These are phyloP conservation scores for Fusarium sambucinum DNA, from an alignment of 2,329 filamentous ascomycete genomes.

Conservation along the genomic window DNA sequence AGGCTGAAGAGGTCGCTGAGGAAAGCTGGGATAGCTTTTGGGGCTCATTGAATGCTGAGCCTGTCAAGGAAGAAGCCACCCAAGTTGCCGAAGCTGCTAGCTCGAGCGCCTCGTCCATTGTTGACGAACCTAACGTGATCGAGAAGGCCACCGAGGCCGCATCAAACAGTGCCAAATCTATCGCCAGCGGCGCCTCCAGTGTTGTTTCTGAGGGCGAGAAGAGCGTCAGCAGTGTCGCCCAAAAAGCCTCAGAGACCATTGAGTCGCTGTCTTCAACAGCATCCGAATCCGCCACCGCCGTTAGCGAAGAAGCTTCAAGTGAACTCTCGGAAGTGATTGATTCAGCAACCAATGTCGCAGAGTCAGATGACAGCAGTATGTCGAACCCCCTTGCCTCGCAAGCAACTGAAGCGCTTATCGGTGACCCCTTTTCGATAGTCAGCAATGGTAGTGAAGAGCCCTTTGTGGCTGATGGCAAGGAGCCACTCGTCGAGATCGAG, in stretches of 20 bases:
- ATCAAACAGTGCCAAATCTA: conserved; percentile 22
- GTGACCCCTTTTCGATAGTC: conserved; percentile 42
- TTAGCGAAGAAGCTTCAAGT: conserved; percentile 38
- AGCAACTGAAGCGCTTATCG: conserved; percentile 46
- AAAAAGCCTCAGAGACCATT: conserved; percentile 35
- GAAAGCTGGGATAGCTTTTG: conserved; percentile 38
- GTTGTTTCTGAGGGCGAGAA: conserved; percentile 27
- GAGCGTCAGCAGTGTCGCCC: conserved; percentile 24
- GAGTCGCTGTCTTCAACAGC: conserved; percentile 34
- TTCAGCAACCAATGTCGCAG: conserved; percentile 29
- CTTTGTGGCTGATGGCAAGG: conserved; percentile 41
- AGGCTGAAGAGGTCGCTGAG: conserved; percentile 28
- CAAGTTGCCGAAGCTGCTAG: conserved; percentile 16
- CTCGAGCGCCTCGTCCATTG: conserved; percentile 24
- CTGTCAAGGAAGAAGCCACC: conserved; percentile 20
- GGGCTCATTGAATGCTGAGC: conserved; percentile 38
- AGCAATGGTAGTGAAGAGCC: conserved; percentile 49
- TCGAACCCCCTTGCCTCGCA: conserved; percentile 45
- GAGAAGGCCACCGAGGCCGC: conserved; percentile 32
- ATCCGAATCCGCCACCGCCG: conserved; percentile 41
- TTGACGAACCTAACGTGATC: conserved; percentile 29
- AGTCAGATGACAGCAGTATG: conserved; percentile 39
- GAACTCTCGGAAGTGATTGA: conserved; percentile 41
- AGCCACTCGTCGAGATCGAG: conserved; percentile 47
- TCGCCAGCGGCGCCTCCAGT: conserved; percentile 35